Evolutionary conservation across 2,329 filamentous ascomycete genomes (phyloP), one percentile per base, ranked within the genome.

Genomic region (Xylaria polymorpha): DNA sequence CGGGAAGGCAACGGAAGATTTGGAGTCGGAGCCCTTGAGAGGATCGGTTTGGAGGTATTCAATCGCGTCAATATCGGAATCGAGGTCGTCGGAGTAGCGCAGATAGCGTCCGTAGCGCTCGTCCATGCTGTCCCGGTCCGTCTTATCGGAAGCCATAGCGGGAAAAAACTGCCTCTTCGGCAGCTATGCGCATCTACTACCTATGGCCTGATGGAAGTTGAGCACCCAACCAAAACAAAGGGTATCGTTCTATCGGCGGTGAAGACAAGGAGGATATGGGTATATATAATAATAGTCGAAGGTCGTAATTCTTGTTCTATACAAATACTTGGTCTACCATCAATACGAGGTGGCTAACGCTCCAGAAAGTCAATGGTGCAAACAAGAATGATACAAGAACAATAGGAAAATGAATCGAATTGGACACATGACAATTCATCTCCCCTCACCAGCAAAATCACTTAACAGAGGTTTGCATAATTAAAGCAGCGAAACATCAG

Each of bases 41-140:
- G 77, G 76, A 48, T 80, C 78, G 67, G 76, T 74, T 58, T 80
- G 76, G 39, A 82, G 78, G 67, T 78, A 81, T 50, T 83, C 80
- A 68, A 79, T 81, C 61, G 78, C 79, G 68, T 83, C 81, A 44
- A 83, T 69, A 58, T 83, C 81, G 59, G 79, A 78, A 18, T 53
- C 48, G 18, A 68, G 20, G 41, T 72, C 70, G 35, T 66, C 64
- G 1, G 66, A 70, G 56, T 68, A 66, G 25, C 73, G 75, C 22
- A 67, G 65, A 29, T 81, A 78, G 39, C 74, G 75, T 29, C 77
- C 75, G 69, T 79, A 79, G 50, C 77, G 65, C 22, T 71, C 68
- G 57, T 75, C 71, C 61, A 73, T 71, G 48, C 65, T 72, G 5
- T 62, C 72, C 68, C 60, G 20, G 2, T 44, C 61, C 44, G 50